Evolutionary conservation across 192 early-diverging fungal genomes (phyloP).

Genomic region (Coemansia sp.): DNA sequence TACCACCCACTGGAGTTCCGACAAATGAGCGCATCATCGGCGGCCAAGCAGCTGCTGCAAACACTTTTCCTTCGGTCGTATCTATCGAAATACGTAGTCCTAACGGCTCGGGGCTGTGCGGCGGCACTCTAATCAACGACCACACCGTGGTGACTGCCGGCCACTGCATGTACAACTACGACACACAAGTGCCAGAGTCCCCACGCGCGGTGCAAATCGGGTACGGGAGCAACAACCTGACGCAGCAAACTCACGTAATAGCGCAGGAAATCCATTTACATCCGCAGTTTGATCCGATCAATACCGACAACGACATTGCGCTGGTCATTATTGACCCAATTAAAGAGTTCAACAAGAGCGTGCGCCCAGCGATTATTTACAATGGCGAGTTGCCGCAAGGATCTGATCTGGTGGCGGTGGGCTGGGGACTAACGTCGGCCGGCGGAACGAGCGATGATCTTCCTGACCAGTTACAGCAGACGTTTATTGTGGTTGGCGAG

Average conservation of each 20-base stretch:
- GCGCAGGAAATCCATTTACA: constrained; percentile 18
- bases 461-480: constrained; percentile 27
- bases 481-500: constrained; percentile 27
- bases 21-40: constrained; percentile 40
- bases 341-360: background rate
- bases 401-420: constrained; percentile 27
- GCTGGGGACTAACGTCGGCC: constrained; percentile 35
- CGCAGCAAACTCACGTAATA: constrained; percentile 3
- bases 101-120: constrained; percentile 28
- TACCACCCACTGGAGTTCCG: background rate
- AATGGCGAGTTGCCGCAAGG: constrained; percentile 16
- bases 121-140: constrained; percentile 35
- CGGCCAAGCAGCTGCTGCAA: constrained; percentile 9
- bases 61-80: constrained; percentile 23
- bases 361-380: constrained; percentile 20
- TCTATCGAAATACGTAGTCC: constrained; percentile 23
- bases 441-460: constrained; percentile 7
- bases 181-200: background rate
- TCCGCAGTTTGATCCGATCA: constrained; percentile 20
- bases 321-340: constrained; percentile 18
- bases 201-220: constrained; percentile 22
- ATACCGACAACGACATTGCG: constrained; percentile 29
- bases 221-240: constrained; percentile 16
- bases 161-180: constrained; percentile 40
- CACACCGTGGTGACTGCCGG: constrained; percentile 33